Percentiles rank a stretch among this genome's conserved stretches.
These are phyloP conservation scores for Ceratocystis colombiana DNA, from an alignment of 2,329 filamentous ascomycete genomes.

Conservation along the genomic window DNA sequence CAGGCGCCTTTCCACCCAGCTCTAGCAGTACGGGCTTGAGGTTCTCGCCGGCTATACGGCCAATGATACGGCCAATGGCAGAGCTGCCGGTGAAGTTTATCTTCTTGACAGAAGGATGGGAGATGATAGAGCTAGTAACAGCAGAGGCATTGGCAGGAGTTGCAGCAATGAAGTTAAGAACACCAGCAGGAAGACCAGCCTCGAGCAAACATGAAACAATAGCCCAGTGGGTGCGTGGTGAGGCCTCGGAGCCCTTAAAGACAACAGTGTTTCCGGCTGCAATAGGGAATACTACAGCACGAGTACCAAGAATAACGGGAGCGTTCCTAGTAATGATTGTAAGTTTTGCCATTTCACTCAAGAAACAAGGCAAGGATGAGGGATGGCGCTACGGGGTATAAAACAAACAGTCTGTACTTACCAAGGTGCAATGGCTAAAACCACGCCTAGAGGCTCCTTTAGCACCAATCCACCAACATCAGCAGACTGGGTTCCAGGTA, in stretches of 20 bases:
- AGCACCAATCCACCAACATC: slow-evolving; percentile 49
- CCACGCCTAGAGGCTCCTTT: slow-evolving; percentile 68
- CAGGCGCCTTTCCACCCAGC: slow-evolving; percentile 70
- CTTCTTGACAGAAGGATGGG: slow-evolving; percentile 59
- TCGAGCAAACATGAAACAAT: slow-evolving; percentile 56
- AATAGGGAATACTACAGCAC: slow-evolving; percentile 52
- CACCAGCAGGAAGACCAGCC: slow-evolving; percentile 66
- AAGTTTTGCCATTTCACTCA: background rate
- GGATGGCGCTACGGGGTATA: background rate
- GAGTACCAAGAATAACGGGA: slow-evolving; percentile 44
- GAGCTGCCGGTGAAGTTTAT: slow-evolving; percentile 82
- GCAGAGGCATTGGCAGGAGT: slow-evolving; percentile 55
- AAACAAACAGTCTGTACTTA: slow-evolving; percentile 33
- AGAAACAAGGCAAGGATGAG: background rate
- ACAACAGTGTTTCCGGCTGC: slow-evolving; percentile 70
- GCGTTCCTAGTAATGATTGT: slow-evolving; percentile 41
- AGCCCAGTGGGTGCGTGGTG: slow-evolving; percentile 53
- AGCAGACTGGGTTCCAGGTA: slow-evolving; percentile 32
- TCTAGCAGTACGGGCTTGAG: slow-evolving; percentile 75
- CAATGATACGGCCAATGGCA: slow-evolving; percentile 61
- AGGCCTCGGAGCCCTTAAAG: slow-evolving; percentile 60
- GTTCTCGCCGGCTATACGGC: slow-evolving; percentile 56
- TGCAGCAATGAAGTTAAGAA: slow-evolving; percentile 60
- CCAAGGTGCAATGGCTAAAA: slow-evolving; percentile 74
- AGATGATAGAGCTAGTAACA: slow-evolving; percentile 58